These are phyloP conservation scores for Albizia julibrissin DNA, from an alignment of 306 rosid species.

Conservation along the genomic window DNA sequence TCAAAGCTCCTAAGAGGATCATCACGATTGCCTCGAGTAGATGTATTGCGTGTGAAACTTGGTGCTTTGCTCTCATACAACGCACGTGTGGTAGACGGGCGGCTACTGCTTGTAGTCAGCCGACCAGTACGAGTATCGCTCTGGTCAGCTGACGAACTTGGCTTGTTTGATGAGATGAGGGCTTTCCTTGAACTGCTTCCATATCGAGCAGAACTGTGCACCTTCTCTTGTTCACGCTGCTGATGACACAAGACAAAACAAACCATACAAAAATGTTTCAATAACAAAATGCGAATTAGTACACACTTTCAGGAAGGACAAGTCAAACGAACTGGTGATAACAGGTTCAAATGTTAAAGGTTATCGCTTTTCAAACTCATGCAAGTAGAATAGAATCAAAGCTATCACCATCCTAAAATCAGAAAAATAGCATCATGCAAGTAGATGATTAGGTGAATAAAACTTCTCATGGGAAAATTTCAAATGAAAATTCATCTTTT, in stretches of 20 bases:
- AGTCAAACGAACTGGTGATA: neutral
- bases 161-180: slow-evolving; percentile 57
- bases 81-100: slow-evolving; percentile 60
- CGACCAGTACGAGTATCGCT: slow-evolving; percentile 68
- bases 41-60: slow-evolving; percentile 50
- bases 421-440: neutral
- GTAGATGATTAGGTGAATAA: neutral
- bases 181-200: slow-evolving; percentile 91
- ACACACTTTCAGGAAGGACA: neutral
- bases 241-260: slow-evolving; percentile 39
- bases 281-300: neutral
- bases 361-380: neutral
- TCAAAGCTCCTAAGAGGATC: slow-evolving; percentile 93
- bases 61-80: slow-evolving; percentile 55
- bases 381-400: neutral
- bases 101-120: slow-evolving; percentile 57
- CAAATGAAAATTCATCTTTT: neutral
- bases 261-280: slow-evolving; percentile 3
- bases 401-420: too few relatives aligned
- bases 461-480: neutral
- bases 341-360: neutral
- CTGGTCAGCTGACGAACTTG: slow-evolving; percentile 80
- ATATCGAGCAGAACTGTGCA: slow-evolving; percentile 71
- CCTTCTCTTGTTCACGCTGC: slow-evolving; percentile 74
- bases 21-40: slow-evolving; percentile 69